Conservation (phyloP, 805 yeast species). For the Starmerella powellii region DNA sequence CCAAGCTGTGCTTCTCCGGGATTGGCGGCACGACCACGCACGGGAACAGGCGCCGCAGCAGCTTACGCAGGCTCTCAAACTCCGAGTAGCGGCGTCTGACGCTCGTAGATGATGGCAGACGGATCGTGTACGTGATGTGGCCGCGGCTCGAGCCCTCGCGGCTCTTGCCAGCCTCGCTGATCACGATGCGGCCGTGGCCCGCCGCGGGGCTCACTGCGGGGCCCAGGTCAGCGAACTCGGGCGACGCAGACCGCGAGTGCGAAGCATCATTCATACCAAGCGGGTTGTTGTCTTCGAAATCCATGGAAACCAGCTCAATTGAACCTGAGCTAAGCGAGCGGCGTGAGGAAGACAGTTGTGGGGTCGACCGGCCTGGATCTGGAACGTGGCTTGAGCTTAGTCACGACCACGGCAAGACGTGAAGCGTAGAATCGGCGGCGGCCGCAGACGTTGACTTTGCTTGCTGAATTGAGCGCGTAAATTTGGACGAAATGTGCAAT, state of each 20-base stretch:
- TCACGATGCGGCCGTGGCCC: conserved; percentile 25
- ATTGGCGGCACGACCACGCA: conserved; percentile 82
- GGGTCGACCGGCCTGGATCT: too few relatives aligned
- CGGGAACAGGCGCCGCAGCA: conserved; percentile 63
- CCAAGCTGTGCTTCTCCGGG: conserved; percentile 67
- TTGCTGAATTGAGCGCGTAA: too few relatives aligned
- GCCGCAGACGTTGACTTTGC: too few relatives aligned
- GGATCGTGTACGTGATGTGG: conserved; percentile 73
- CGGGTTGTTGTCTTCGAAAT: conserved; percentile 37
- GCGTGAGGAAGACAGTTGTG: neutral
- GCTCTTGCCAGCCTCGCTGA: conserved; percentile 75
- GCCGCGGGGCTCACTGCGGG: neutral
- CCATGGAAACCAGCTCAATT: conserved; percentile 18
- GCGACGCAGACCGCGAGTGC: conserved; percentile 5
- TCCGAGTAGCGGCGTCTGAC: conserved; percentile 85
- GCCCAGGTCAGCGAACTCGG: neutral
- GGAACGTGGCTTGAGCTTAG: too few relatives aligned
- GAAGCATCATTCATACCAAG: conserved; percentile 28
- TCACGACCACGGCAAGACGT: too few relatives aligned
- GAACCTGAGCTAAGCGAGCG: neutral
- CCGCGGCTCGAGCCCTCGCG: conserved; percentile 67
- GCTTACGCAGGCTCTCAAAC: conserved; percentile 69
- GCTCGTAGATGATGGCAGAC: conserved; percentile 40
- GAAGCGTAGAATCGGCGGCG: too few relatives aligned
- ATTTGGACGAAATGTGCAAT: too few relatives aligned